phyloP scores from a whole-genome alignment of 129 eudicot species.

The Artemisia tridentata region DNA sequence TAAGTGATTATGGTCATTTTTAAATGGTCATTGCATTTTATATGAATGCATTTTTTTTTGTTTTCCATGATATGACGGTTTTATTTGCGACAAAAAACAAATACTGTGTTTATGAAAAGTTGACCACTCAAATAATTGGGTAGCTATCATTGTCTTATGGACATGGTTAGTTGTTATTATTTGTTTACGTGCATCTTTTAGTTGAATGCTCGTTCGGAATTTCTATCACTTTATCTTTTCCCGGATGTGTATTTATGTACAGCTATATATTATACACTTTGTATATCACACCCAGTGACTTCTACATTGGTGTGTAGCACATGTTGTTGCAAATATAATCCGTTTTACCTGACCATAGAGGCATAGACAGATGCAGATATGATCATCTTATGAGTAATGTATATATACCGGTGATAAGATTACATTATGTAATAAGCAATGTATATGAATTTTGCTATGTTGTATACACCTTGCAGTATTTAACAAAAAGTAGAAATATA shows the following conservation, averaged over 20 bases:
- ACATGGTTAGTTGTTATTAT: not conserved
- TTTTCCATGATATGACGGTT: not conserved
- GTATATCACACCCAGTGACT: not conserved
- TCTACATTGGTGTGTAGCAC: no score
- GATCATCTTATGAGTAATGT: not conserved
- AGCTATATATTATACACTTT: not conserved
- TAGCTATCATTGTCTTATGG: not conserved
- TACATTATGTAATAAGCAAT: not conserved
- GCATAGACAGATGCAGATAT: not conserved
- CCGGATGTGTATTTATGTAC: not conserved
- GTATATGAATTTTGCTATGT: not conserved
- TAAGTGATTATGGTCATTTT: no score
- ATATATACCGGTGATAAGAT: no score
- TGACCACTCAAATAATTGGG: not conserved
- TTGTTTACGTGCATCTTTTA: no score
- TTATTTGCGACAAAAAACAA: not conserved
- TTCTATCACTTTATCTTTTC: not conserved
- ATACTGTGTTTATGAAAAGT: not conserved
- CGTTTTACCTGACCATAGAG: not conserved
- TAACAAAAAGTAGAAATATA: no score
- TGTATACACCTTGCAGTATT: not conserved
- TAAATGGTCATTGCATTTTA: no score
- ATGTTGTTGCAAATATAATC: not conserved
- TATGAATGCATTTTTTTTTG: not conserved
- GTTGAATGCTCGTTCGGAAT: not conserved